A percentile compares a stretch with the other conserved stretches of the same genome.
Evolutionary conservation across 768 basidiomycete genomes (phyloP).

Genomic region (Suillus americanus): DNA sequence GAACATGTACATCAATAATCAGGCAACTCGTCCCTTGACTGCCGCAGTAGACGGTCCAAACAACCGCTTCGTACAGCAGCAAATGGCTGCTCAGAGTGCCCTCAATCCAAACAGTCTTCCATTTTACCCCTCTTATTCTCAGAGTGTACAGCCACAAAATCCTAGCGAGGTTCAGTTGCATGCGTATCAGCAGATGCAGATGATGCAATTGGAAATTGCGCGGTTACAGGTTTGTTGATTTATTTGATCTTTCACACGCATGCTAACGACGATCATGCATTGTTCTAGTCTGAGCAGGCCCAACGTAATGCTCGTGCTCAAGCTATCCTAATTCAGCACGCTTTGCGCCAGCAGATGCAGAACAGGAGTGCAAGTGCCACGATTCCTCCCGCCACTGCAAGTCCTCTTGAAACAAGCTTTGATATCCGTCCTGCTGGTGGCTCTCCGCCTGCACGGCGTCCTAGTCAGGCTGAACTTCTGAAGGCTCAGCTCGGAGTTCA

Average conservation of each 20-base stretch:
- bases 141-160: conserved; percentile 39
- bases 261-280: conserved; percentile 11
- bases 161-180: conserved; percentile 52
- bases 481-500: conserved; percentile 55
- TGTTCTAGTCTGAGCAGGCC: conserved; percentile 57
- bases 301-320: conserved; percentile 65
- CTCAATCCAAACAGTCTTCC: conserved; percentile 51
- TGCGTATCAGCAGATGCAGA: conserved; percentile 71
- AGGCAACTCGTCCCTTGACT: conserved; percentile 59
- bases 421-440: conserved; percentile 59
- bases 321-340: conserved; percentile 65
- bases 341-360: conserved; percentile 48
- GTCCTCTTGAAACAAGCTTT: conserved; percentile 61
- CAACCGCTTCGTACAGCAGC: conserved; percentile 67
- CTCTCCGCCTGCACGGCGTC: conserved; percentile 63
- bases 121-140: conserved; percentile 43
- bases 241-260: conserved; percentile 5
- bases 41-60: conserved; percentile 68
- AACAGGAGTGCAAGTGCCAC: conserved; percentile 50
- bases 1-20: conserved; percentile 49
- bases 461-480: conserved; percentile 66
- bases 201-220: conserved; percentile 83
- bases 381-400: conserved; percentile 71
- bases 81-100: conserved; percentile 51
- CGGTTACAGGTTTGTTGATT: conserved; percentile 65